Evolutionary conservation across 2,329 filamentous ascomycete species (phyloP).

Genomic region (Clonostachys chloroleuca): DNA sequence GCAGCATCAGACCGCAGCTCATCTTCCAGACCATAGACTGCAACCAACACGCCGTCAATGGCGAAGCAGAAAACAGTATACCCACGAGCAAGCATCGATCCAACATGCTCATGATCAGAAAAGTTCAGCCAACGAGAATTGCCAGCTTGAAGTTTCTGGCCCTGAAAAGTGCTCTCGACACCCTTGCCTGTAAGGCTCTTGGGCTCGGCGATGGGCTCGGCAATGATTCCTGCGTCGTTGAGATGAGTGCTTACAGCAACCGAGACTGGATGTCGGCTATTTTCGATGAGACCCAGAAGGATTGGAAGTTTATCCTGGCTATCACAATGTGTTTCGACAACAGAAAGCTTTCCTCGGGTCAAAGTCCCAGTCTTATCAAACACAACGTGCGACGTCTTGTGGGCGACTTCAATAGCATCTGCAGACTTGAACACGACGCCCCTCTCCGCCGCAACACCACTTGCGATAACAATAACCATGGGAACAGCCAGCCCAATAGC

Average conservation of each 20-base stretch:
- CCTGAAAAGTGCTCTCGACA: constrained; percentile 26
- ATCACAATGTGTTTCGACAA: constrained; percentile 12
- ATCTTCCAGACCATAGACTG: constrained; percentile 42
- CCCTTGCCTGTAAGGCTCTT: constrained; percentile 40
- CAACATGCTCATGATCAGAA: constrained; percentile 16
- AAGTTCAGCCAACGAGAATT: constrained; percentile 43
- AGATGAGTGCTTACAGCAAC: constrained; percentile 38
- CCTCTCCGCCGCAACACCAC: constrained; percentile 49
- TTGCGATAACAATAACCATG: constrained; percentile 60
- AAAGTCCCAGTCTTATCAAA: constrained; percentile 66
- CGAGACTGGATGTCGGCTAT: constrained; percentile 49
- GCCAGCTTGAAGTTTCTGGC: constrained; percentile 34
- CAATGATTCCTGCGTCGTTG: constrained; percentile 7
- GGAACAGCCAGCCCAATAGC: constrained; percentile 62
- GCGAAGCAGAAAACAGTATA: constrained; percentile 43
- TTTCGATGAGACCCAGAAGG: constrained; percentile 24
- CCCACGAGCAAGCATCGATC: constrained; percentile 23
- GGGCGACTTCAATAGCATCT: constrained; percentile 44
- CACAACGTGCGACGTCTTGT: constrained; percentile 48
- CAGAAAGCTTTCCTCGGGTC: constrained; percentile 37
- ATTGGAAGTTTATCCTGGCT: constrained; percentile 12
- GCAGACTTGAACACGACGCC: constrained; percentile 57
- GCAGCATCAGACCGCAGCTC: constrained; percentile 35
- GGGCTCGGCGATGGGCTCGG: constrained; percentile 9
- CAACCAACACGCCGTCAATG: constrained; percentile 24